Evolutionary conservation across 306 rosid species (phyloP), one percentile per base, ranked within the genome.

Genomic region (Senna siamea): DNA sequence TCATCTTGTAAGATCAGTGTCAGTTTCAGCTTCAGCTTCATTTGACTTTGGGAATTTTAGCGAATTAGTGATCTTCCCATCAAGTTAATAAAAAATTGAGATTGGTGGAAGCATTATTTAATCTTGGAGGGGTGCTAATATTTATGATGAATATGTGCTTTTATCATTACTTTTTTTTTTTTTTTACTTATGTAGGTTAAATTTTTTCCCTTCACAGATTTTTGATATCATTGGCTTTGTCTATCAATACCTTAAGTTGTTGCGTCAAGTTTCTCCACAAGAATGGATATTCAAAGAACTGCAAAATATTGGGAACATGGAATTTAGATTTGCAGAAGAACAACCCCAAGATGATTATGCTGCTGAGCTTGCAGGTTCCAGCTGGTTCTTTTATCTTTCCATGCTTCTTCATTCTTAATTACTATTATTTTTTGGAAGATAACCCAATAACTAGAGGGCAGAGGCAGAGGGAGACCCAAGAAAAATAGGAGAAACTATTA

Each of bases 271-370:
- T 78, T 76, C 97, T 66, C 97, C 99, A 43, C 94, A 89, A 88
- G 92, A 92, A 82, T 91, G 99, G 97, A 94, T 94, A 81, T 94
- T 91, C 86, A 84, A 82, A 86, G 99, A 94, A 77, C 90, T 94
- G 72, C 97, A 91, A 78, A 87, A 81, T 80, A 94, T 90, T 70
- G 97, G 95, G 63, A 94, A 89, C 85, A 94, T 94, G 96, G 97
- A 89, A 56, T 94, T 91, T 82, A 87, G 88, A 86, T 94, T 91
- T 79, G 97, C 86, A 7, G 99, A 92, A 87, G 99, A 94, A 86
- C 92, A 91, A 57, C 99, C 96, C 48, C 96, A 87, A 78, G 99
- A 94, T 84, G 99, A 94, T 82, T 94, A 91, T 82, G 97, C 98
- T 78, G 89, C 95, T 28, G 95, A 89, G 77, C 98, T 94, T 73